phyloP scores from a whole-genome alignment of 176 grass and related monocot species.

The Puccinellia tenuiflora region DNA sequence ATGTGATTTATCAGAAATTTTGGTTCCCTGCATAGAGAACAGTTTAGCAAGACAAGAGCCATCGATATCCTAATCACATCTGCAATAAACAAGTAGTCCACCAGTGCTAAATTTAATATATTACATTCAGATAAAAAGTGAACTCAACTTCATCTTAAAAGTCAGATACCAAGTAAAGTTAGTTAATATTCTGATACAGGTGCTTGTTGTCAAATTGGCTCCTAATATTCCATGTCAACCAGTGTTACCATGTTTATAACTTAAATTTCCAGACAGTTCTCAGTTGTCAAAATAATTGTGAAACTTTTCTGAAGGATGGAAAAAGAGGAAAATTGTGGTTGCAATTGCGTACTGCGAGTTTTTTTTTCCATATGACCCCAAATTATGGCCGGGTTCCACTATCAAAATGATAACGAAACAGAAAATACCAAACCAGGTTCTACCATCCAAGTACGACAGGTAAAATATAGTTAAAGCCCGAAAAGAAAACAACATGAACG shows the following conservation, averaged over 20 bases:
- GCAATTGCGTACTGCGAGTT: neutral
- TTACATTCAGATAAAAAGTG: neutral
- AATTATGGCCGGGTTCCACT: too few relatives aligned
- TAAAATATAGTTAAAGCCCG: too few relatives aligned
- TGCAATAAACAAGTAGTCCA: neutral
- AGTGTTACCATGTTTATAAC: neutral
- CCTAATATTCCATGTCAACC: neutral
- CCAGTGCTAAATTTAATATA: neutral
- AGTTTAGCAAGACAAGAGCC: neutral
- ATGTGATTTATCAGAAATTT: constrained; percentile 61
- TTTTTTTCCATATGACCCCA: too few relatives aligned
- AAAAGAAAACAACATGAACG: too few relatives aligned
- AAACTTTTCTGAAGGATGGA: neutral
- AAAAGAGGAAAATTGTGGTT: neutral
- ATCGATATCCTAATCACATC: neutral
- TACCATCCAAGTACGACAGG: too few relatives aligned
- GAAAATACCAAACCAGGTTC: too few relatives aligned
- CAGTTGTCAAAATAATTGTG: neutral
- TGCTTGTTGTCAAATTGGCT: neutral
- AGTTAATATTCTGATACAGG: neutral
- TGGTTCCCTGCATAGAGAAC: constrained; percentile 44
- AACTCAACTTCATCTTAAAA: neutral
- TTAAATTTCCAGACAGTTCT: neutral
- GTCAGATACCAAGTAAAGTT: neutral
- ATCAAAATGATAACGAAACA: too few relatives aligned